Base-by-base conservation (phyloP, 352 stramenopile genomes). In the Globisporangium nunn region DNA sequence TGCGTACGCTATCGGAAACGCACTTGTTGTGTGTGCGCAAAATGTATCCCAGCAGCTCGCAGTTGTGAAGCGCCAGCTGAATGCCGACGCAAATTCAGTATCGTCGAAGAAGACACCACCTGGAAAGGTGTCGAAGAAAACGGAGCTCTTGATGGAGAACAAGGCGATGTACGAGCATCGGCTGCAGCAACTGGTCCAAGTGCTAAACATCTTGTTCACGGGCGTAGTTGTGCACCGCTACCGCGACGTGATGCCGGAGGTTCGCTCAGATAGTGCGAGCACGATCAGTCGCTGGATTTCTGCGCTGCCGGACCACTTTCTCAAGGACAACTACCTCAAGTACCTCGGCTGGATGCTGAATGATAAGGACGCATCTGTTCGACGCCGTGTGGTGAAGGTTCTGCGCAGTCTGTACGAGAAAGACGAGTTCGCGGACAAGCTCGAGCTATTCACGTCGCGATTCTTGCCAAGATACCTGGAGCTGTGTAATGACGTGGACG, bases 331-430 rank as follows among this genome's bases (percentile, higher is more conserved):
- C 58, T 97, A 95, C 59, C 66, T 98, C 52, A 98, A 98, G 67
- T 98, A 98, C 67, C 81, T 98, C 52, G 95, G 91, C 5, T 98
- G 95, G 95, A 88, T 98, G 61, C 59, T 98, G 46, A 95, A 87
- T 58, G 93, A 98, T 74, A 97, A 97, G 65, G 72, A 85, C 48
- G 70, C 74, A 0, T 41, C 58, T 12, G 95, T 98, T 39, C 91
- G 95, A 14, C 54, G 87, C 17, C 75, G 83, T 4, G 87, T 95
- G 18, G 61, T 98, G 5, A 61, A 84, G 28, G 87, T 88, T n/a
- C 70, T 98, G 10, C 73, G 78, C 12, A 62, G 68, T 14, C 71
- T 97, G 12, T 98, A 98, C 56, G 75, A 88, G 33, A 76, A 90
- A 31, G 80, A 93, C 41, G 59, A 57, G 1, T 78, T 85, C 28